phyloP scores from a whole-genome alignment of 345 rosid species.

The Orychophragmus violaceus region DNA sequence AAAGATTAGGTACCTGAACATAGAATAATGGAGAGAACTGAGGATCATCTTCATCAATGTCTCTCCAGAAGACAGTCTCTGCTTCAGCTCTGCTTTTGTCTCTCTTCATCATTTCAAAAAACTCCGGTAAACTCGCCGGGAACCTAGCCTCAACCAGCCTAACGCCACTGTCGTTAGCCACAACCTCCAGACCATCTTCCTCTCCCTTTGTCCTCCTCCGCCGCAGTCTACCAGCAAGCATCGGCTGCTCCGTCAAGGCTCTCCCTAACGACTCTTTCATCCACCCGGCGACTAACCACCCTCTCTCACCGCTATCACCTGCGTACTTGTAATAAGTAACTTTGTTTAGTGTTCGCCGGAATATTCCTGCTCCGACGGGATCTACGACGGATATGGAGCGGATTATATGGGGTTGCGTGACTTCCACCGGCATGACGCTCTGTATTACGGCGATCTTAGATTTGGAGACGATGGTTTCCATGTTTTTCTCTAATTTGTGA shows the following conservation, averaged over 20 bases:
- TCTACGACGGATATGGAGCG: constrained; percentile 35
- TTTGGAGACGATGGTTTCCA: constrained; percentile 28
- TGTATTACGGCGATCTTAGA: constrained; percentile 45
- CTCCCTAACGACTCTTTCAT: constrained; percentile 62
- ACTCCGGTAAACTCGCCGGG: constrained; percentile 39
- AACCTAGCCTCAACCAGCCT: constrained; percentile 60
- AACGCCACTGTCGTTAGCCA: constrained; percentile 65
- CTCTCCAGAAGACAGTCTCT: constrained; percentile 67
- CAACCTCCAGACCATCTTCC: constrained; percentile 51
- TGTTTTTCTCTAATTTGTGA: constrained; percentile 1
- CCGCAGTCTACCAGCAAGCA: constrained; percentile 56
- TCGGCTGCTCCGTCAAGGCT: constrained; percentile 51
- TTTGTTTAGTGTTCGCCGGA: constrained; percentile 42
- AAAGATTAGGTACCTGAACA: constrained; percentile 47
- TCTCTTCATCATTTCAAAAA: constrained; percentile 35
- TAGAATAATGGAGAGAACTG: constrained; percentile 65
- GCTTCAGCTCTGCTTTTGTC: constrained; percentile 41
- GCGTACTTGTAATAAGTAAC: constrained; percentile 41
- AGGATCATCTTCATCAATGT: constrained; percentile 58
- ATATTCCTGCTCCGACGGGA: constrained; percentile 35
- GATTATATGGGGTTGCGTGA: constrained; percentile 47
- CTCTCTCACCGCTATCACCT: constrained; percentile 39
- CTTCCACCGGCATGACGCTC: constrained; percentile 39
- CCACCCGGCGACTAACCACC: constrained; percentile 66
- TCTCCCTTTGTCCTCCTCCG: constrained; percentile 4